A percentile compares a stretch with the other conserved stretches of the same genome.
Conservation (phyloP, 2,329 filamentous ascomycete genomes). For the Geosmithia morbida region DNA sequence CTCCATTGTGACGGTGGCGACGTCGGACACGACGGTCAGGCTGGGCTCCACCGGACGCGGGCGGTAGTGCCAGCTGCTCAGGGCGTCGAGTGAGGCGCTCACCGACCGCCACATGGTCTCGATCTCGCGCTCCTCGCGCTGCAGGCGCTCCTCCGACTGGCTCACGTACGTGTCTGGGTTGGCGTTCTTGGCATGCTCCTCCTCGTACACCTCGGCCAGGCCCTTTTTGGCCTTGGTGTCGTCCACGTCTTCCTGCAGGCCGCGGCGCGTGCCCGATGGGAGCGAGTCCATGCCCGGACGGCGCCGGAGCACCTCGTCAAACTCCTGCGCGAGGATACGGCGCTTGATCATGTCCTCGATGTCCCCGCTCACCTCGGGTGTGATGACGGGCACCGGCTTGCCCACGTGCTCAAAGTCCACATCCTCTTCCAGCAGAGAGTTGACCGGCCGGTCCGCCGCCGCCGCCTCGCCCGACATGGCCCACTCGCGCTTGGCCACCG, state of each 20-base stretch:
- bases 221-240: conserved; percentile 83
- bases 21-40: conserved; percentile 77
- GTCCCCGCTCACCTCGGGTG: conserved; percentile 74
- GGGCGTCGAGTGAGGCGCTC: conserved; percentile 65
- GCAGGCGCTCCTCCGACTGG: conserved; percentile 67
- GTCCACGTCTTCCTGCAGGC: conserved; percentile 44
- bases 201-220: conserved; percentile 86
- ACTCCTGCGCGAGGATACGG: conserved; percentile 77
- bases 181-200: conserved; percentile 66
- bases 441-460: conserved; percentile 68
- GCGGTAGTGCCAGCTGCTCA: conserved; percentile 92
- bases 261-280: conserved; percentile 47
- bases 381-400: conserved; percentile 90
- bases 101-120: conserved; percentile 72
- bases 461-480: conserved; percentile 77
- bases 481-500: conserved; percentile 85
- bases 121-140: conserved; percentile 72
- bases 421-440: conserved; percentile 88
- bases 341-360: conserved; percentile 93
- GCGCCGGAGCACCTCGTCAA: conserved; percentile 79
- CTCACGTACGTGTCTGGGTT: conserved; percentile 72
- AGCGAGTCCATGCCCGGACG: conserved; percentile 59
- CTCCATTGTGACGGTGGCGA: conserved; percentile 87
- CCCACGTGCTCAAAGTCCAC: conserved; percentile 91
- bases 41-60: conserved; percentile 72